phyloP scores from a whole-genome alignment of 441 rosid genomes.

The Cnidoscolus chayamansa region DNA sequence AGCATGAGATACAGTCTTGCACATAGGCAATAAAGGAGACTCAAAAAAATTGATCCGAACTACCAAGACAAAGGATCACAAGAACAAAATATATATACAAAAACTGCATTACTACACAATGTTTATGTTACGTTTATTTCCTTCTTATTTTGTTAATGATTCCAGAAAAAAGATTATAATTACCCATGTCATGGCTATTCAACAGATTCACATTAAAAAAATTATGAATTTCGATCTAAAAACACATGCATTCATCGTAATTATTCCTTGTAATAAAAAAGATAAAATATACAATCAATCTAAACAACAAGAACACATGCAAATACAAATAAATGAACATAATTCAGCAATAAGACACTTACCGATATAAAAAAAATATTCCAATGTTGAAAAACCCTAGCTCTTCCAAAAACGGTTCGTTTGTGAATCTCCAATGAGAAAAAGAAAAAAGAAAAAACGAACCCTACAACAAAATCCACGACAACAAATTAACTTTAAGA shows the following conservation, averaged over 20 bases:
- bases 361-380: slow-evolving; percentile 14
- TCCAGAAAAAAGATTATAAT: neutral
- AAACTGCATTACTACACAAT: neutral
- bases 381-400: slow-evolving; percentile 10
- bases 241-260: too few species aligned
- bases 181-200: neutral
- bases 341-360: neutral
- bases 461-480: neutral
- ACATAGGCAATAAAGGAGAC: neutral
- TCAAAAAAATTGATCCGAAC: neutral
- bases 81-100: neutral
- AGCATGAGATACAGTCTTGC: neutral
- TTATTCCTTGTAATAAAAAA: neutral
- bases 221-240: too few species aligned
- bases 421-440: neutral
- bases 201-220: too few species aligned
- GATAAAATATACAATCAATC: neutral
- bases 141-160: neutral
- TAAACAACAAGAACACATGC: neutral
- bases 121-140: too few species aligned
- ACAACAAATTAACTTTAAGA: neutral
- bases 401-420: slow-evolving; percentile 4
- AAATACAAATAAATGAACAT: neutral
- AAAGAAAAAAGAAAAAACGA: neutral
- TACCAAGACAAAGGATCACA: neutral